phyloP scores from a whole-genome alignment of 2,329 filamentous ascomycete genomes.

The Penicillium sp. region DNA sequence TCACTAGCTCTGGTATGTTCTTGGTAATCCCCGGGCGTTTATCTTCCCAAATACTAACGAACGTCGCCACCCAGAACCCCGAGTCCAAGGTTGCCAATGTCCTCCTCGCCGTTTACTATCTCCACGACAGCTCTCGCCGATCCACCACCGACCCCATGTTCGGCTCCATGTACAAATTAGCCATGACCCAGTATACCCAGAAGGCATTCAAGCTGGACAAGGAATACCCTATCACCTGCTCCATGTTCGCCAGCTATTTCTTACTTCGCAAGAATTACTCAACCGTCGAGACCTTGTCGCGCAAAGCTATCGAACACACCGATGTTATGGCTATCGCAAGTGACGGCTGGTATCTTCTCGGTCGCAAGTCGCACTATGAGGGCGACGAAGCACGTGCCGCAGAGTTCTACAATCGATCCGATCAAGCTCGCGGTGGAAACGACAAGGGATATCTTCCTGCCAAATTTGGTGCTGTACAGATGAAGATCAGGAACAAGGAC shows the following conservation, averaged over 20 bases:
- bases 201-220: conserved; percentile 93
- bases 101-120: conserved; percentile 81
- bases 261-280: conserved; percentile 73
- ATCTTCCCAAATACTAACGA: not conserved
- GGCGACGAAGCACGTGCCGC: conserved; percentile 70
- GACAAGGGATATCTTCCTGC: conserved; percentile 89
- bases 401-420: conserved; percentile 84
- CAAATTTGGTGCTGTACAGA: conserved; percentile 89
- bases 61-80: conserved; percentile 51
- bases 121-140: conserved; percentile 79
- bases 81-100: conserved; percentile 88
- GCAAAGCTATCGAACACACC: conserved; percentile 91
- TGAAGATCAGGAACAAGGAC: conserved; percentile 79
- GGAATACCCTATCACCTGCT: conserved; percentile 81
- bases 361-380: conserved; percentile 82
- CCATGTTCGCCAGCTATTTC: conserved; percentile 88
- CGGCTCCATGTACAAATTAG: conserved; percentile 78
- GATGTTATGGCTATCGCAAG: conserved; percentile 95
- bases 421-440: conserved; percentile 85
- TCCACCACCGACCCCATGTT: conserved; percentile 82
- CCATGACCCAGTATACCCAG: conserved; percentile 91
- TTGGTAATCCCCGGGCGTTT: not conserved
- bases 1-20: conserved; percentile 67
- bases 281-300: conserved; percentile 80
- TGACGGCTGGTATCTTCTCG: conserved; percentile 95